These are phyloP conservation scores for Kwoniella botswanensis DNA, from an alignment of 768 basidiomycete genomes.

Conservation along the genomic window DNA sequence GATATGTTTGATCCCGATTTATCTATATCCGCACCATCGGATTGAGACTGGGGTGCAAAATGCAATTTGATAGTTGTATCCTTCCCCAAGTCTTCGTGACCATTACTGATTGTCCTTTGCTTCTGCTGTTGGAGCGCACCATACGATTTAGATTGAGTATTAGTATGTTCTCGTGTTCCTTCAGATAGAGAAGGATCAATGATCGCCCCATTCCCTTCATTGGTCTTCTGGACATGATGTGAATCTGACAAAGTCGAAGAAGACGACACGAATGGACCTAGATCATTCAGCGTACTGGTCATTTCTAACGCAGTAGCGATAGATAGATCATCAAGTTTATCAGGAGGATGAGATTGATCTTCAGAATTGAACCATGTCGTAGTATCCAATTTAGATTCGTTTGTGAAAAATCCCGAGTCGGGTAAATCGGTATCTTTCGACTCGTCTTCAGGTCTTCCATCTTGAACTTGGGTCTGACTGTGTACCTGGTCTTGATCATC, in stretches of 20 bases:
- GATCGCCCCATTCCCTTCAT: no score
- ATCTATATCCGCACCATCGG: no score
- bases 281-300: neutral
- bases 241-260: no score
- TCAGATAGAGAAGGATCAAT: no score
- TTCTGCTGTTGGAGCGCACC: no score
- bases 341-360: neutral
- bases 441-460: neutral
- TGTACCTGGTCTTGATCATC: no score
- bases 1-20: neutral
- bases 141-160: no score
- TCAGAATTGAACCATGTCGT: neutral
- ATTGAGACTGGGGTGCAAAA: neutral
- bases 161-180: no score
- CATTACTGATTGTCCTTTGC: no score
- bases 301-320: slow-evolving; percentile 10
- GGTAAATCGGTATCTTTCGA: neutral
- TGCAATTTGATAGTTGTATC: neutral
- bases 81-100: neutral
- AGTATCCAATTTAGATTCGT: neutral
- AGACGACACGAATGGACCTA: neutral
- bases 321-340: neutral
- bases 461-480: neutral
- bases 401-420: neutral
- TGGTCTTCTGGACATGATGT: no score